Conservation (phyloP, 768 basidiomycete genomes). For the Mrakia blollopis region DNA sequence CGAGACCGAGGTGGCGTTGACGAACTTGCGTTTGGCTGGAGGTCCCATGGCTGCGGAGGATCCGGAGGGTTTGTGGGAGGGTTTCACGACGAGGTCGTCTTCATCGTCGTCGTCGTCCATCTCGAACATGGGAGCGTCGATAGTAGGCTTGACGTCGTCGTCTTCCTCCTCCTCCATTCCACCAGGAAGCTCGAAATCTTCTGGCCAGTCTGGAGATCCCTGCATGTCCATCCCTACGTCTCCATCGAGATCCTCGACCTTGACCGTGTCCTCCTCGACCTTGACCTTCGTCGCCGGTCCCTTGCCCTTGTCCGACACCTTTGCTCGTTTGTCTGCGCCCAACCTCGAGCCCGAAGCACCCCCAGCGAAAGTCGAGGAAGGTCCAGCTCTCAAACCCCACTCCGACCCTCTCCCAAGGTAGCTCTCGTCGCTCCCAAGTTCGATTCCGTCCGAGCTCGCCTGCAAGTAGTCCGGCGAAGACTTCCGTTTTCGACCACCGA, state of each 20-base stretch:
- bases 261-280: slow-evolving; percentile 37
- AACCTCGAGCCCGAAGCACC: slow-evolving; percentile 6
- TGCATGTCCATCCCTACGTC: slow-evolving; percentile 37
- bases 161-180: slow-evolving; percentile 39
- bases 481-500: slow-evolving; percentile 58
- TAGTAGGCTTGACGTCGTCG: slow-evolving; percentile 35
- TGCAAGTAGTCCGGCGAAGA: slow-evolving; percentile 35
- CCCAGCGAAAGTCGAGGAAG: not conserved
- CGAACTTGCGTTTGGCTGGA: slow-evolving; percentile 7
- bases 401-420: slow-evolving; percentile 6
- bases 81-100: slow-evolving; percentile 39
- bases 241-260: slow-evolving; percentile 37
- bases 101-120: slow-evolving; percentile 36
- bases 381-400: not conserved
- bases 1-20: slow-evolving; percentile 28
- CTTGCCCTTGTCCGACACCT: slow-evolving; percentile 29
- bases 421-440: slow-evolving; percentile 20
- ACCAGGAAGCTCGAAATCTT: slow-evolving; percentile 32
- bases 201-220: slow-evolving; percentile 31
- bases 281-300: slow-evolving; percentile 37
- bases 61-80: slow-evolving; percentile 34
- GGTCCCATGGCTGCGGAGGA: slow-evolving; percentile 2
- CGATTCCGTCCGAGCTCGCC: slow-evolving; percentile 19
- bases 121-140: slow-evolving; percentile 10
- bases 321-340: slow-evolving; percentile 14